phyloP scores from a whole-genome alignment of 768 basidiomycete genomes.

The Chalciporus pseudorubinellus region DNA sequence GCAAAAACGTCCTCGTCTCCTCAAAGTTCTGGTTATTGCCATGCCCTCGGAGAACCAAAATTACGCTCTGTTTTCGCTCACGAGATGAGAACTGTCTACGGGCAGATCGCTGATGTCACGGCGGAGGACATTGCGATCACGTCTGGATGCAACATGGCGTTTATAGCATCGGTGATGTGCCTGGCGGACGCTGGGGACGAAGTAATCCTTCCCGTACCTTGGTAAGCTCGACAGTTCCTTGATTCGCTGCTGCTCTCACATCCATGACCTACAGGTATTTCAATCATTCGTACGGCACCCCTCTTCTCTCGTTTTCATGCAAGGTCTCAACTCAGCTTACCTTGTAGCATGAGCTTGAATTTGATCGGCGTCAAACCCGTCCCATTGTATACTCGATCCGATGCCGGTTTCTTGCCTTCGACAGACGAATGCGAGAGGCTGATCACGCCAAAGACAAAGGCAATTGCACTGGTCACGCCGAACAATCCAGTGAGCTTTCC shows the following conservation, averaged over 20 bases:
- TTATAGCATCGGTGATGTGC: constrained; percentile 57
- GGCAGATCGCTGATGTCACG: constrained; percentile 44
- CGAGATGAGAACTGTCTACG: constrained; percentile 65
- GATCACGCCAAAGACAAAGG: constrained; percentile 58
- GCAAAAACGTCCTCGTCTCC: constrained; percentile 42
- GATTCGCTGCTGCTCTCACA: background rate
- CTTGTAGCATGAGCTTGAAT: constrained; percentile 61
- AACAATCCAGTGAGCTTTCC: constrained; percentile 61
- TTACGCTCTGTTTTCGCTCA: constrained; percentile 51
- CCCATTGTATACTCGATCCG: constrained; percentile 47
- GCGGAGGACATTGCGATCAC: constrained; percentile 64
- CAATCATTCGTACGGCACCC: constrained; percentile 49
- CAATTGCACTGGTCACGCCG: constrained; percentile 73
- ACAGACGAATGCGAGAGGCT: constrained; percentile 45
- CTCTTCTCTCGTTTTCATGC: background rate
- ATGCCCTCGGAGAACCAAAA: constrained; percentile 54
- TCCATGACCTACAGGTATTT: constrained; percentile 50
- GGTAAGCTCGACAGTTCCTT: constrained; percentile 37
- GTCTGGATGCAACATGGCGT: constrained; percentile 73
- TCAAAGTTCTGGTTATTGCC: constrained; percentile 51
- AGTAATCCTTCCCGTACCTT: constrained; percentile 69
- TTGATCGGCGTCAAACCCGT: constrained; percentile 61
- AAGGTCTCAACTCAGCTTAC: background rate
- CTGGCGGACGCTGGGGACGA: constrained; percentile 71
- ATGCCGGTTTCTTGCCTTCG: constrained; percentile 62